Base-by-base conservation (phyloP, 2,329 filamentous ascomycete genomes). In the Pseudogymnoascus sp. region DNA sequence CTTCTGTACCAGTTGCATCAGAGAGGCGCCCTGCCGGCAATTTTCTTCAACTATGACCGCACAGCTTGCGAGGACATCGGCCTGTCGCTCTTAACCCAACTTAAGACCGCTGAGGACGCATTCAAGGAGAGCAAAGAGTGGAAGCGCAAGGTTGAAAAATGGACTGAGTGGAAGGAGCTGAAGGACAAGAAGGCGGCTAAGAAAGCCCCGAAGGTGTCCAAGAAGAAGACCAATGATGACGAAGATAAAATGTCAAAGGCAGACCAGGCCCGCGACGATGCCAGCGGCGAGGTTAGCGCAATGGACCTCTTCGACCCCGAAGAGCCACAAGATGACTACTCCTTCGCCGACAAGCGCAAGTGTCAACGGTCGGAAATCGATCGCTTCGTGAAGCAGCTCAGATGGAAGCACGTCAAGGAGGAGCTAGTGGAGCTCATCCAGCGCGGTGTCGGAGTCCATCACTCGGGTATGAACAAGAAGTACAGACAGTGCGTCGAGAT, bases 31-130 rank as follows among this genome's bases (percentile, higher is more conserved):
- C 76, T 93, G 1, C 89, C 89, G 0, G 88, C 86, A 0, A 84
- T 93, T 11, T 71, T 91, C 1, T 93, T 93, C 76, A 89, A 90
- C 69, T 93, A 89, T 66, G 86, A 91, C 65, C 83, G 88, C 57
- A 71, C 72, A 1, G 72, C 75, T 30, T 92, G 89, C 67, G 88
- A 91, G 71, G 70, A 72, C 8, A 80, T 88, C 28, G 80, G 82
- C 25, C 66, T 71, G 22, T 67, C 72, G 0, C 66, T 91, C 0
- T 70, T 86, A 1, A 66, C 71, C 0, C 76, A 83, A 62, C 74
- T 91, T 0, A 69, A 78, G 58, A 68, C 75, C 1, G 79, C 81
- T 0, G 87, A 90, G 67, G 65, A 74, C 0, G 66, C 69, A 6
- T 88, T 82, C 76, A 85, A 86, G 67, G 74, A 81, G 57, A 82